Base-by-base conservation (phyloP, 2,329 filamentous ascomycete species). In the Verticillium tricorpus region DNA sequence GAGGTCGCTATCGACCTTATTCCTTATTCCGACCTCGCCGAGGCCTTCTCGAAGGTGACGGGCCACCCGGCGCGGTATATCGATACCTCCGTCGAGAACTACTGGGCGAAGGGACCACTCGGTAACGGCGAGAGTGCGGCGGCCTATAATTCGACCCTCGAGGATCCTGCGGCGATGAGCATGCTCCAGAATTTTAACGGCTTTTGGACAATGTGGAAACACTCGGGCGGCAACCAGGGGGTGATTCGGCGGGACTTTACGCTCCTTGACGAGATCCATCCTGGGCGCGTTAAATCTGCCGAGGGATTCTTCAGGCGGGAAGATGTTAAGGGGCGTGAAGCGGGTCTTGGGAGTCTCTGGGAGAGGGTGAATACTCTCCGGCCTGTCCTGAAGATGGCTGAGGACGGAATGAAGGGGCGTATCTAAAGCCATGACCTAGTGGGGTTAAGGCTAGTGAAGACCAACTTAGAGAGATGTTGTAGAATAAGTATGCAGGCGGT, bases 221-320 rank as follows among this genome's bases (percentile, higher is more conserved):
- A 75, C 60, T 77, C 77, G 1, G 76, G 75, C 0, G 73, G 71
- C 0, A 79, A 80, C 59, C 67, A 69, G 34, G 78, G 77, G 0
- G 64, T 83, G 5, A 65, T 82, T 1, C 68, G 69, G 62, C 74
- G 81, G 58, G 77, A 85, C 66, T 83, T 82, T 66, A 70, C 66
- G 17, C 63, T 84, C 22, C 68, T 85, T 52, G 82, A 85, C 66
- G 74, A 80, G 69, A 84, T 85, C 57, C 75, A 80, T 67, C 82
- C 82, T 0, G 67, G 67, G 1, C 72, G 82, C n/a, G 78, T 82
- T 61, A 77, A 69, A 67, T 79, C 70, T 37, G 79, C 75, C 0
- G 80, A 82, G 66, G 77, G 84, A 63, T 85, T 78, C 74, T 79
- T 85, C 56, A 63, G 69, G 3, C 67, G 65, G 8, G 75, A 79